Conservation (phyloP, 495 filamentous ascomycete genomes). For the Thermothielavioides terrestris region DNA sequence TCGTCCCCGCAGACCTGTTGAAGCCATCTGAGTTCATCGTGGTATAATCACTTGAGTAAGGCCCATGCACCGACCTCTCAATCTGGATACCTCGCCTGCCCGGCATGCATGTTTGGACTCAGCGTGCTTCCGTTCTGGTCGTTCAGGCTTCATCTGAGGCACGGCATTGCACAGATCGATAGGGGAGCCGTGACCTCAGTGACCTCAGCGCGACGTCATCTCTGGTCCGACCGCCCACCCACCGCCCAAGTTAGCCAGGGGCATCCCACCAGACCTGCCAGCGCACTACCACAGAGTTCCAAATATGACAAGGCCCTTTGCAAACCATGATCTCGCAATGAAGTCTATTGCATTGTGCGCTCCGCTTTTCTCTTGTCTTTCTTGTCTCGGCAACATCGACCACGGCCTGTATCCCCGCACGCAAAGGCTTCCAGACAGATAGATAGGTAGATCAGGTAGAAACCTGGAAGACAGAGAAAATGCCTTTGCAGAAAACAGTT, state of each 20-base stretch:
- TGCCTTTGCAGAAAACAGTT: too few relatives aligned
- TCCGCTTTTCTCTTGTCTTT: not conserved
- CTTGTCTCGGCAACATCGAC: not conserved
- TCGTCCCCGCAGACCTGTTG: not conserved
- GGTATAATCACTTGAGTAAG: not conserved
- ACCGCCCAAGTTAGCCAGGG: too few relatives aligned
- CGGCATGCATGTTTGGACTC: too few relatives aligned
- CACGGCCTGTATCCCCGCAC: not conserved
- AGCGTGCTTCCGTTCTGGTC: too few relatives aligned
- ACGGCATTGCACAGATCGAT: too few relatives aligned
- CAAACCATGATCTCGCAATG: slow-evolving; percentile 2
- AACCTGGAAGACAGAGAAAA: too few relatives aligned
- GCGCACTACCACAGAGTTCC: not conserved
- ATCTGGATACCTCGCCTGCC: too few relatives aligned
- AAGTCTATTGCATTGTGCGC: slow-evolving; percentile 5
- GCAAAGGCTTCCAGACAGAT: not conserved
- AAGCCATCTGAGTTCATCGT: not conserved
- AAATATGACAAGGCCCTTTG: not conserved
- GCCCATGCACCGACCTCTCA: too few relatives aligned
- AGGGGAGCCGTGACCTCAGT: too few relatives aligned
- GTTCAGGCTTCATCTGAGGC: too few relatives aligned
- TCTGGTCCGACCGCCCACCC: too few relatives aligned
- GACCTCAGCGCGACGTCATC: too few relatives aligned
- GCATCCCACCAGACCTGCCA: not conserved
- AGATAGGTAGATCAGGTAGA: not conserved